Evolutionary conservation across 208 protist species (phyloP), one percentile per base, ranked within the genome.

Genomic region (Sergeia podlipaevii): DNA sequence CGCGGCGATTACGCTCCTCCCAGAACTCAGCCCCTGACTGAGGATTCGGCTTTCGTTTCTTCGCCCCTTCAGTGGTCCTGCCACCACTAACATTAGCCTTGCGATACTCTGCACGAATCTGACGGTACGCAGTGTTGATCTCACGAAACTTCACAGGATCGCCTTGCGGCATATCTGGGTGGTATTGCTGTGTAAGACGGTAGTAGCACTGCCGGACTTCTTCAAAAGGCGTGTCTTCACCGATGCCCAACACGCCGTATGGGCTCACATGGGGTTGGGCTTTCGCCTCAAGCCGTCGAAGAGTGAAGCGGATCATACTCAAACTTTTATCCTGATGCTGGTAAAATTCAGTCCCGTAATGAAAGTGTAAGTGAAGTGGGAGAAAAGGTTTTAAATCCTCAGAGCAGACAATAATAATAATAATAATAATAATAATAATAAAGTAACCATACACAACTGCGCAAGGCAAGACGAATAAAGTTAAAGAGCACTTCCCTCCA

Each of bases 141-240:
- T 91, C 83, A 13, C 74, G 72, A 45, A 91, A 91, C 60, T 79
- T 88, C 7, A 44, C 61, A 11, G 74, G 63, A 45, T 91, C 74
- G 17, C 83, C 83, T 29, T 68, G 36, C 18, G 74, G 61, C 65
- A 85, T 82, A 44, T 91, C 83, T 11, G 83, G 83, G 51, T 91
- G 83, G 42, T 88, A 85, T 17, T 47, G 41, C 15, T 66, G 80
- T 1, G 83, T 77, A 28, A 91, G 83, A 36, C 83, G 58, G 21
- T 87, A 75, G 55, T 77, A 91, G n/a, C 65, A 61, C 6, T 54
- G 28, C 27, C 70, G 68, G 20, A 91, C 53, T 18, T 91, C 68
- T 38, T 71, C 66, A 38, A 88, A 85, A 1, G 83, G 67, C 0
- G 77, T 78, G 8, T 34, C 60, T 2, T 48, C 59, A 0, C 41